A percentile compares a stretch with the other conserved stretches of the same genome.
Evolutionary conservation across 2,329 filamentous ascomycete genomes (phyloP).

Genomic region (Pyrenophora teres): DNA sequence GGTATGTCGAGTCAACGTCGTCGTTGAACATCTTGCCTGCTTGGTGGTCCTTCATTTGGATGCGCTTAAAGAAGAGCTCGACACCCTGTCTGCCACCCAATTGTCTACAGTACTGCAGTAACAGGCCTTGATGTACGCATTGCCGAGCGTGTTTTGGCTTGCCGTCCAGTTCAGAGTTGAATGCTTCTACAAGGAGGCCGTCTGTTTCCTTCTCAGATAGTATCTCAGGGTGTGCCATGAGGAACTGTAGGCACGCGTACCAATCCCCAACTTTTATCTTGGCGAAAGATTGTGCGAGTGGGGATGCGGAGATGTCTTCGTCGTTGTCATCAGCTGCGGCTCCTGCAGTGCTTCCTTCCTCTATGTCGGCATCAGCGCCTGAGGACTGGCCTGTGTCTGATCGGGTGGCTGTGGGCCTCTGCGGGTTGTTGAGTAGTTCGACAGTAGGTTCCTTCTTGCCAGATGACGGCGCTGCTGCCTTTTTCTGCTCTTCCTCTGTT

Average conservation of each 20-base stretch:
- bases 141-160: conserved; percentile 78
- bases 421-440: conserved; percentile 76
- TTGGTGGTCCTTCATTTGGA: conserved; percentile 86
- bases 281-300: conserved; percentile 79
- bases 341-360: conserved; percentile 55
- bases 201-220: conserved; percentile 86
- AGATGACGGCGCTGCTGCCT: conserved; percentile 29
- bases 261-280: conserved; percentile 79
- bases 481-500: conserved; percentile 21
- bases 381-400: conserved; percentile 56
- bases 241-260: conserved; percentile 72
- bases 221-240: conserved; percentile 77
- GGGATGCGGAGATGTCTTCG: conserved; percentile 74
- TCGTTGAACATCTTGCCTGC: conserved; percentile 89
- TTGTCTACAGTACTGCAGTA: conserved; percentile 92
- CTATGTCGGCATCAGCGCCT: conserved; percentile 66
- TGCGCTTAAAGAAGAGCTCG: conserved; percentile 91
- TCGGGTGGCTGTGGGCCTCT: conserved; percentile 43
- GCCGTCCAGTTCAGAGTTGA: conserved; percentile 80
- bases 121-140: conserved; percentile 89
- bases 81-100: conserved; percentile 89
- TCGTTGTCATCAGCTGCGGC: conserved; percentile 53
- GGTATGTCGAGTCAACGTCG: conserved; percentile 88
- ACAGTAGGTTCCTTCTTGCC: conserved; percentile 45
- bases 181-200: conserved; percentile 86